phyloP scores from a whole-genome alignment of 2,329 filamentous ascomycete species.

The Hypomyces perniciosus region DNA sequence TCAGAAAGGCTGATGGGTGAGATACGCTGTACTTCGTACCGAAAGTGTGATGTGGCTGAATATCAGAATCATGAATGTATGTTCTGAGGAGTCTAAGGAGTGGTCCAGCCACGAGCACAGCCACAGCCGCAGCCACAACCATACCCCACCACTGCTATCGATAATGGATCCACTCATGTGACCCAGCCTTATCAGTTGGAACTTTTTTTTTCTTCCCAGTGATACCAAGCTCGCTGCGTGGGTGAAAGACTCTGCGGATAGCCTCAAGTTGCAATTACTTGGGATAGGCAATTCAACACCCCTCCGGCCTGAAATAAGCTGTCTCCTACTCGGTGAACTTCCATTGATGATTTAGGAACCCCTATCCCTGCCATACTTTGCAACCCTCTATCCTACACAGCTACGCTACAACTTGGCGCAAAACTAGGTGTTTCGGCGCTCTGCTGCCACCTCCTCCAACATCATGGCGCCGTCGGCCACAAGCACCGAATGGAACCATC shows the following conservation, averaged over 20 bases:
- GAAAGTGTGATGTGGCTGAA: too few species aligned
- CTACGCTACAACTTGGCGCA: neutral
- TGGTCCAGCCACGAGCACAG: neutral
- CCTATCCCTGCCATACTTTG: too few species aligned
- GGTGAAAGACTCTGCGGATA: constrained; percentile 18
- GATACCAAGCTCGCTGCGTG: constrained; percentile 10
- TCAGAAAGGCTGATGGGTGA: neutral
- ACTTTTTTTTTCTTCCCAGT: constrained; percentile 26
- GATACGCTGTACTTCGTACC: too few species aligned
- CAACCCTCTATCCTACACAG: neutral
- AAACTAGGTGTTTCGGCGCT: neutral
- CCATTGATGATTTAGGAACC: too few species aligned
- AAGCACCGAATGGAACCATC: constrained; percentile 70
- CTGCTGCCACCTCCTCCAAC: constrained; percentile 4
- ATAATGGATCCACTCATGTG: constrained; percentile 10
- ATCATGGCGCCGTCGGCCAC: constrained; percentile 54
- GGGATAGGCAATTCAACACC: constrained; percentile 7
- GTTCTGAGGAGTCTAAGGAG: too few species aligned
- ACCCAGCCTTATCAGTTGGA: constrained; percentile 22
- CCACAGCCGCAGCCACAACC: neutral
- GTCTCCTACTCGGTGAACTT: constrained; percentile 3
- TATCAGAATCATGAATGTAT: too few species aligned
- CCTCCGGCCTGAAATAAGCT: neutral
- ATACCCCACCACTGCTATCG: constrained; percentile 7
- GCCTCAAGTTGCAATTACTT: constrained; percentile 21